Base-by-base conservation (phyloP, 106 monocot genomes). In the Allium sativum region DNA sequence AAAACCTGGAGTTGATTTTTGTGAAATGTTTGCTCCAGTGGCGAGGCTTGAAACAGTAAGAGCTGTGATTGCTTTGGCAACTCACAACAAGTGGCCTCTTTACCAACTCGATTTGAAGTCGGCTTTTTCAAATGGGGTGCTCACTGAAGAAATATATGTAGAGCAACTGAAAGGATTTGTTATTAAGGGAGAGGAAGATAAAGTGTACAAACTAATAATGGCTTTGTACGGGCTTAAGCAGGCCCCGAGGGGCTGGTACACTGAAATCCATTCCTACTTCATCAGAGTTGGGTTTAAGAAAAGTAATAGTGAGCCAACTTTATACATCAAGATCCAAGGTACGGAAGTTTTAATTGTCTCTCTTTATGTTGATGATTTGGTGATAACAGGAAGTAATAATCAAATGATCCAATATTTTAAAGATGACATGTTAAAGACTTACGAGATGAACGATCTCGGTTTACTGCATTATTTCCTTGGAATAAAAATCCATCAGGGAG, bases 291-390 rank as follows among this genome's bases (percentile, higher is more conserved):
- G 47, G 3, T 70, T 70, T n/a, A 40, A 59, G 12, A 59, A 52
- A 61, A 67, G 54, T 20, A 17, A 18, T 7, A 43, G 10, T 50
- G 70, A 70, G 10, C 40, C 51, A 1, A 44, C 48, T 42, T 12
- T 70, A 16, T 53, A 61, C 61, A 45, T 61, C 9, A 70, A 70
- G 40, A 50, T 12, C 0, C 8, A 59, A 65, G 53, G 40, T 14
- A 15, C 1, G 8, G 10, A 12, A 8, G 10, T 65, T 0, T 9
- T 70, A 3, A 13, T 61, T 40, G 41, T 70, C 8, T 16, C 59
- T 52, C 18, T 70, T 14, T 70, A 70, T 41, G 60, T 60, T 31
- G 60, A 70, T 70, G 60, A 70, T 70, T 51, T 70, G 10, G 1
- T 61, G 0, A n/a, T 61, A 4, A 70, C 42, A 14, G 51, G 70